Base-by-base conservation (phyloP, 164 flowering plant species). In the Tetrastigma voinierianum region DNA sequence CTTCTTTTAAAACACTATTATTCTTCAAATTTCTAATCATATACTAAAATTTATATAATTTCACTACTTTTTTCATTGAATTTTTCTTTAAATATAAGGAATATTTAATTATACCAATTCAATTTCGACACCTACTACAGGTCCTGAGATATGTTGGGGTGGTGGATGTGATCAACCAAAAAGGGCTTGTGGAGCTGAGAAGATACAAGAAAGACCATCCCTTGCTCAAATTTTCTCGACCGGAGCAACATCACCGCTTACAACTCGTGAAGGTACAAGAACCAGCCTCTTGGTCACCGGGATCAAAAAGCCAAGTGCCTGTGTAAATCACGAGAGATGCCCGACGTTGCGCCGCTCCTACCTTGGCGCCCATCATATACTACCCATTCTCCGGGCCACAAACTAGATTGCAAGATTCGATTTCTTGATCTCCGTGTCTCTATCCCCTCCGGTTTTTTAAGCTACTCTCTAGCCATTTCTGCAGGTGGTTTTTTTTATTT, bases 271-370 rank as follows among this genome's bases (percentile, higher is more conserved):
- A 85, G 98, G 78, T 95, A 95, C 84, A 83, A 81, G 69, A 78
- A 86, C 25, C 97, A 90, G 66, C 98, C 96, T 20, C 79, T 95
- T 14, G 89, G 89, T 92, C 10, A n/a, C 95, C 96, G 9, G 97
- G 98, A 1, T n/a, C n/a, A n/a, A n/a, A n/a, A n/a, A n/a, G n/a
- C 98, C 97, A 2, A 97, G 98, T 12, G 98, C 98, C 25, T 97
- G 98, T 16, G 98, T n/a, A n/a, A n/a, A n/a, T n/a, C 98, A 5
- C 87, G 89, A 77, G 98, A 92, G 51, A 95, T 97, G 2, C 97
- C 98, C 25, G 98, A 94, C 54, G 98, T 69, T 95, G 70, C 85
- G 89, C 46, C 88, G 97, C 57, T 92, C 98, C 16, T 89, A 92
- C 71, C 92, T 95, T n/a, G 98, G 98, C 55, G 97, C 98, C 14